Percentiles rank a stretch among this genome's conserved stretches.
These are phyloP conservation scores for Crucihimalaya himalaica DNA, from an alignment of 345 rosid species.

Conservation along the genomic window DNA sequence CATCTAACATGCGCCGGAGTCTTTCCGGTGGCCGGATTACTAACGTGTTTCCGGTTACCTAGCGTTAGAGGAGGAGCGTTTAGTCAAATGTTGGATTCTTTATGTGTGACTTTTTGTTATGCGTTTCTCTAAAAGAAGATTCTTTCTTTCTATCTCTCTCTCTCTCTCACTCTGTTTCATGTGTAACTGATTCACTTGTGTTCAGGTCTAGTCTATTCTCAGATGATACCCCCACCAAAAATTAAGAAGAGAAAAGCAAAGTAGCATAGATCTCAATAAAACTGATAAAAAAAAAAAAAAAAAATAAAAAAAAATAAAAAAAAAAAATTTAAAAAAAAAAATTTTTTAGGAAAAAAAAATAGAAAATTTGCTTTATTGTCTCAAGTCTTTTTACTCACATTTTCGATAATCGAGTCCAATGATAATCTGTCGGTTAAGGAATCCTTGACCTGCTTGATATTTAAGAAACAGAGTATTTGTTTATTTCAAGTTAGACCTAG, in stretches of 20 bases:
- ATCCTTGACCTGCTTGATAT: slow-evolving; percentile 12
- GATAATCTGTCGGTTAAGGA: slow-evolving; percentile 37
- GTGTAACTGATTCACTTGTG: slow-evolving; percentile 11
- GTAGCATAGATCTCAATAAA: slow-evolving; percentile 50
- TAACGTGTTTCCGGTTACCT: slow-evolving; percentile 36
- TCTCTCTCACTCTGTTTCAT: background rate
- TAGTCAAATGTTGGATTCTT: slow-evolving; percentile 28
- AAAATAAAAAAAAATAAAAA: too few species aligned
- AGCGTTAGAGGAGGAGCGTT: slow-evolving; percentile 22
- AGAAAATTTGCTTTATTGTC: slow-evolving; percentile 42
- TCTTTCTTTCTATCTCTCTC: slow-evolving; percentile 2
- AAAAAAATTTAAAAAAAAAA: too few species aligned
- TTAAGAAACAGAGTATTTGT: background rate
- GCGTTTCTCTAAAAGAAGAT: slow-evolving; percentile 22
- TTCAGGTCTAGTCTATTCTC: slow-evolving; percentile 24
- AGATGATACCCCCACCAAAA: slow-evolving; percentile 32
- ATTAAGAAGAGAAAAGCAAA: too few species aligned
- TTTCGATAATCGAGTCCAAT: slow-evolving; percentile 35
- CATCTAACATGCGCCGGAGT: slow-evolving; percentile 1
- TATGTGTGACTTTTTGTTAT: slow-evolving; percentile 10
- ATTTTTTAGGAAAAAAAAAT: too few species aligned
- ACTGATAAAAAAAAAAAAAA: too few species aligned
- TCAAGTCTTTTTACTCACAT: background rate
- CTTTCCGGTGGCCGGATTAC: background rate
- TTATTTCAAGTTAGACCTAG: background rate